phyloP scores from a whole-genome alignment of 768 basidiomycete species.

The Podaxis sp. region DNA sequence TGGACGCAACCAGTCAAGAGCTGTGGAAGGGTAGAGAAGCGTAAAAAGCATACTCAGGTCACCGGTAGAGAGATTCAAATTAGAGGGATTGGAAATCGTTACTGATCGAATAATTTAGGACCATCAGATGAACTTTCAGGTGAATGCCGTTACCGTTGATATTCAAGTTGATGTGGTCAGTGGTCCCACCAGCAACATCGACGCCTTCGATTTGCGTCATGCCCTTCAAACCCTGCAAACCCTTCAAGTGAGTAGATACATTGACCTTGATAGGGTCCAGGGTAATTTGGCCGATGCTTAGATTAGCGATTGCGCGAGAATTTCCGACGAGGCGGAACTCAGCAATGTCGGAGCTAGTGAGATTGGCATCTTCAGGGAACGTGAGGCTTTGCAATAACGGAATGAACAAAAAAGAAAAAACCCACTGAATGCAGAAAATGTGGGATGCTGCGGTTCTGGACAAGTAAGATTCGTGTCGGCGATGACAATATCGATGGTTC shows the following conservation, averaged over 20 bases:
- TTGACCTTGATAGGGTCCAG: slow-evolving; percentile 70
- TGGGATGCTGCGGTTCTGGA: slow-evolving; percentile 40
- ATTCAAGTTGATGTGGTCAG: slow-evolving; percentile 50
- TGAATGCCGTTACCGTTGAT: slow-evolving; percentile 43
- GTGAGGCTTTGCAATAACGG: slow-evolving; percentile 5
- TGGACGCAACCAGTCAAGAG: slow-evolving; percentile 17
- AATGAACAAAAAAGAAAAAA: not conserved
- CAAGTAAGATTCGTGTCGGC: slow-evolving; percentile 45
- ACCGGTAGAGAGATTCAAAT: slow-evolving; percentile 55
- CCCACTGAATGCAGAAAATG: slow-evolving; percentile 60
- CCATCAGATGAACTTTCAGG: not conserved
- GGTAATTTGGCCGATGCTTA: slow-evolving; percentile 61
- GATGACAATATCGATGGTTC: slow-evolving; percentile 63
- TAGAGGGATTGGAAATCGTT: slow-evolving; percentile 64
- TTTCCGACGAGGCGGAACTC: slow-evolving; percentile 57
- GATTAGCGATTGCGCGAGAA: slow-evolving; percentile 55
- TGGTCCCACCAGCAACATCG: slow-evolving; percentile 63
- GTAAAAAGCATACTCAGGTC: slow-evolving; percentile 50
- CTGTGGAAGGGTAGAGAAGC: not conserved
- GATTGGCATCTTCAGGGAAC: slow-evolving; percentile 40
- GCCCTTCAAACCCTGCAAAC: slow-evolving; percentile 57
- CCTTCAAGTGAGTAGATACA: slow-evolving; percentile 55
- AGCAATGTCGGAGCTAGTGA: slow-evolving; percentile 45
- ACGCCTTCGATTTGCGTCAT: slow-evolving; percentile 52
- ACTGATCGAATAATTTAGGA: slow-evolving; percentile 28